Percentiles rank a stretch among this genome's conserved stretches.
phyloP scores from a whole-genome alignment of 805 yeast species.

The Ogataea salicorniae region DNA sequence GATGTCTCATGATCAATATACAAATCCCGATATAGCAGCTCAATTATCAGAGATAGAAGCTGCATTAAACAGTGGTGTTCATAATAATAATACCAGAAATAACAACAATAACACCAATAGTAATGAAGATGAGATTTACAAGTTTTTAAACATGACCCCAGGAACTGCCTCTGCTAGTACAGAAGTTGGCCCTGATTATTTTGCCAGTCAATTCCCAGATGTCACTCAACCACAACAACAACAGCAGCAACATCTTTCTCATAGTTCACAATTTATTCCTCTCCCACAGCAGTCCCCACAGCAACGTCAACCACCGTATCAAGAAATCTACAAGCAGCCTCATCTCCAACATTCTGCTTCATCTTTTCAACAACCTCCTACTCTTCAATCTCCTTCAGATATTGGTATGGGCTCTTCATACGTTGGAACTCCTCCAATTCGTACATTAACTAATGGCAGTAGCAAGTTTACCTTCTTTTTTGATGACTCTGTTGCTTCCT shows the following conservation, averaged over 20 bases:
- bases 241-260: neutral
- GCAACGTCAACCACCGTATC: neutral
- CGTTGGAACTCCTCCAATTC: neutral
- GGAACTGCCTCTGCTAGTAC: slow-evolving; percentile 3
- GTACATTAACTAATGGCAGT: neutral
- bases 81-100: neutral
- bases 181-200: slow-evolving; percentile 7
- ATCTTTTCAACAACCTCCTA: too few relatives aligned
- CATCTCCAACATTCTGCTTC: too few relatives aligned
- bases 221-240: neutral
- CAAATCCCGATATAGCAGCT: neutral
- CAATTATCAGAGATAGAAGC: too few relatives aligned
- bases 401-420: neutral
- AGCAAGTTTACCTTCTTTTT: neutral
- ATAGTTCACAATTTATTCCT: neutral
- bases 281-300: neutral
- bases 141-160: slow-evolving; percentile 10
- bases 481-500: neutral
- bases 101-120: neutral
- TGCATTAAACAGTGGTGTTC: neutral
- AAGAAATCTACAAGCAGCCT: too few relatives aligned
- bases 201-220: slow-evolving; percentile 1
- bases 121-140: slow-evolving; percentile 10
- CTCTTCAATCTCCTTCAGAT: too few relatives aligned
- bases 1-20: neutral